Evolutionary conservation across 345 rosid species (phyloP), one percentile per base, ranked within the genome.

Genomic region (Populus ilicifolia): DNA sequence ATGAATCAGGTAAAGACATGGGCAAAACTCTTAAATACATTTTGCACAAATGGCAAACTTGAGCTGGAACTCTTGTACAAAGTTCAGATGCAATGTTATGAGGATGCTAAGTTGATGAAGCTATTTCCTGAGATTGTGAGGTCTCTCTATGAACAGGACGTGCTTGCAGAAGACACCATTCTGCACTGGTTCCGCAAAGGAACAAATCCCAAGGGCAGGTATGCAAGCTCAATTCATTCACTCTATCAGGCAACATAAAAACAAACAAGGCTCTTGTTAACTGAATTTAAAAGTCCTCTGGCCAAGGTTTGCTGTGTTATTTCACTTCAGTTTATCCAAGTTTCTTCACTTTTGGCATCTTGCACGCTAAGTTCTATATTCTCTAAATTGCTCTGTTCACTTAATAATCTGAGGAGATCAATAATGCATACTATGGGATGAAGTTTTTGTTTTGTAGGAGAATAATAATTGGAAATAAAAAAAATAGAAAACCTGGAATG

Each of bases 21-120:
- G 98, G 97, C 98, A 27, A 56, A 84, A 33, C 90, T 96, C 75
- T 81, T 96, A 68, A 89, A 91, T 83, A 75, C 90, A 5, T 89
- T 94, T 86, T 96, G 99, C 80, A 91, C 89, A 80, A 92, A 78
- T 59, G 96, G 93, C 50, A 96, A 90, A 82, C 92, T 94, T 69
- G 93, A 94, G 92, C 89, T 96, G 83, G 99, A 96, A 78, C 94
- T 96, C 41, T 78, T 94, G 77, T 96, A 96, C 86, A 94, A 96
- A 81, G 96, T 94, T 62, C 99, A 96, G 85, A 88, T 93, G 96
- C 99, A 96, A 79, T 96, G 97, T 83, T 94, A 96, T 39, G 99
- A 94, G 86, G 99, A 96, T 82, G 93, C 98, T 11, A 96, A 96
- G 86, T 90, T 96, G 80, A 91, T 94, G 99, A 96, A 96, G 85